phyloP scores from a whole-genome alignment of 1,284 basidiomycete species.

The Trametes pubescens region DNA sequence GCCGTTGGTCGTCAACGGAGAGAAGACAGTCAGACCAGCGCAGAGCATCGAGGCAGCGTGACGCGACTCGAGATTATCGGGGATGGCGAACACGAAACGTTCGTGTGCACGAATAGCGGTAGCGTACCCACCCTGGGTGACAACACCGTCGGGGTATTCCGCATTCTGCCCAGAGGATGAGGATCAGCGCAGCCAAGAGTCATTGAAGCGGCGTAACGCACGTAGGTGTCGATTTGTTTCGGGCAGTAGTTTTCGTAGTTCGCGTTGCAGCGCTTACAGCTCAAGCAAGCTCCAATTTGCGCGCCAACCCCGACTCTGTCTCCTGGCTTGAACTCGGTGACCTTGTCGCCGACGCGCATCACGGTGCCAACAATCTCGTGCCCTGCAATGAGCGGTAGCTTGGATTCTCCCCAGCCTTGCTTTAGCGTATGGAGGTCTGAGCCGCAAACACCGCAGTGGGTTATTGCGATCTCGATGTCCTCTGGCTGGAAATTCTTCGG shows the following conservation, averaged over 20 bases:
- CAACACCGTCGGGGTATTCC: conserved; percentile 54
- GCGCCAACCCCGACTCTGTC: conserved; percentile 74
- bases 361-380: conserved; percentile 74
- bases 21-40: conserved; percentile 73
- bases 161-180: conserved; percentile 23
- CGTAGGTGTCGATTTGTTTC: conserved; percentile 37
- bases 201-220: conserved; percentile 8
- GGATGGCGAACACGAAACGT: conserved; percentile 76
- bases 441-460: conserved; percentile 53
- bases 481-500: conserved; percentile 45
- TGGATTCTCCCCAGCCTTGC: conserved; percentile 55
- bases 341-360: conserved; percentile 59
- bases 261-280: conserved; percentile 61
- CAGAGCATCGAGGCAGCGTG: conserved; percentile 65
- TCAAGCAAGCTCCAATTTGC: conserved; percentile 59
- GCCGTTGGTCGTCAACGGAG: conserved; percentile 68
- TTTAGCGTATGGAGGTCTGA: conserved; percentile 63
- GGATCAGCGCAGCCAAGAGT: not conserved
- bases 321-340: conserved; percentile 65
- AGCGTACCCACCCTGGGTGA: conserved; percentile 69
- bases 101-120: conserved; percentile 72
- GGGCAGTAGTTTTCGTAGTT: conserved; percentile 65
- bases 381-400: conserved; percentile 52
- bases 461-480: conserved; percentile 49
- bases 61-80: conserved; percentile 61